Conservation (phyloP, 805 yeast genomes). For the Kregervanrija delftensis region DNA sequence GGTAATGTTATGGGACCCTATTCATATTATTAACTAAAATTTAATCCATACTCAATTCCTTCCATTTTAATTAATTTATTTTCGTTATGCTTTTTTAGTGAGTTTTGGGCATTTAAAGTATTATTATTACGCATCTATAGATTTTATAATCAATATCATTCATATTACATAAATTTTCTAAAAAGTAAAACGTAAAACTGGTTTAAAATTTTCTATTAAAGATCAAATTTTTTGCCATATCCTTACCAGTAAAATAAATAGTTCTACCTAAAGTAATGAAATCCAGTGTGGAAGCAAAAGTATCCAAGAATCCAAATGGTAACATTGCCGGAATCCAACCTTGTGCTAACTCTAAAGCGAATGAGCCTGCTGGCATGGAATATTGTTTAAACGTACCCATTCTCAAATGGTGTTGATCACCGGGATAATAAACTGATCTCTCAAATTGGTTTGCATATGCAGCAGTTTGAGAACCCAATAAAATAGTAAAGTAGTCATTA, state of each 20-base stretch:
- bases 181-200: too few relatives aligned
- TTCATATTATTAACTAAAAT: too few relatives aligned
- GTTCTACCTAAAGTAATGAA: slow-evolving; percentile 62
- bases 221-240: slow-evolving; percentile 64
- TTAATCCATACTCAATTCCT: neutral
- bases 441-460: slow-evolving; percentile 55
- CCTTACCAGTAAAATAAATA: slow-evolving; percentile 63
- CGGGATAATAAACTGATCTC: slow-evolving; percentile 76
- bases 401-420: slow-evolving; percentile 73
- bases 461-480: slow-evolving; percentile 73
- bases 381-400: slow-evolving; percentile 81
- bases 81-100: neutral
- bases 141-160: neutral
- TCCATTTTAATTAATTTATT: neutral
- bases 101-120: neutral
- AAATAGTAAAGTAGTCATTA: slow-evolving; percentile 93
- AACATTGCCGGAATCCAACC: slow-evolving; percentile 99
- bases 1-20: too few relatives aligned
- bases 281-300: slow-evolving; percentile 76
- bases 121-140: slow-evolving; percentile 1
- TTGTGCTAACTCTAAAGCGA: slow-evolving; percentile 93
- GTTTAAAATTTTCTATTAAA: slow-evolving; percentile 60
- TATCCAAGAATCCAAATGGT: slow-evolving; percentile 88
- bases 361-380: slow-evolving; percentile 72
- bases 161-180: too few relatives aligned